phyloP scores from a whole-genome alignment of 345 rosid species.

The Acer campestre region DNA sequence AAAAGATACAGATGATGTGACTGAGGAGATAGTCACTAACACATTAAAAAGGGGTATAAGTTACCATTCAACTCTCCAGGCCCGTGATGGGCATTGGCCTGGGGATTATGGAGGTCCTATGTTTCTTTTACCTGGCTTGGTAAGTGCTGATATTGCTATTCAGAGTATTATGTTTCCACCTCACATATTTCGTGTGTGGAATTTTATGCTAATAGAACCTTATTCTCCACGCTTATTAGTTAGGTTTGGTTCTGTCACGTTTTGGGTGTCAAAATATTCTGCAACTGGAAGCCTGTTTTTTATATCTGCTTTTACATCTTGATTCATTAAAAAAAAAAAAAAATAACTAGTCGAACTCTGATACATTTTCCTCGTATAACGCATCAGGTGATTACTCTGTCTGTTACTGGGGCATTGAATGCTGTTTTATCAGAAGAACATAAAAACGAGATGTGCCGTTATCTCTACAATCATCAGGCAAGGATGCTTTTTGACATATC shows the following conservation, averaged over 20 bases:
- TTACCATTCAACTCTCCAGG: constrained; percentile 78
- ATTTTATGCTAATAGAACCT: neutral
- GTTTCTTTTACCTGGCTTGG: constrained; percentile 97
- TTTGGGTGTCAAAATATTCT: neutral
- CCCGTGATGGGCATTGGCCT: constrained; percentile 95
- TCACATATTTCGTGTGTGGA: neutral
- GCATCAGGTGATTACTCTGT: constrained; percentile 74
- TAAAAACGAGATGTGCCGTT: constrained; percentile 77
- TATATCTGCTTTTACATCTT: constrained; percentile 4
- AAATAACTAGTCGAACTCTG: neutral
- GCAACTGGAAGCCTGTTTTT: constrained; percentile 4
- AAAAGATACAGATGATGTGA: constrained; percentile 57
- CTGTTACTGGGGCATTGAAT: constrained; percentile 82
- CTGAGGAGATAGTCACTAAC: constrained; percentile 57
- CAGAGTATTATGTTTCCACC: neutral
- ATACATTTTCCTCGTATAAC: constrained; percentile 18
- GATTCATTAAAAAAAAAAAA: neutral
- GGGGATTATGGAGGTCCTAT: constrained; percentile 99
- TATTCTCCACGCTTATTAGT: neutral
- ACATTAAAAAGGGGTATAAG: constrained; percentile 70
- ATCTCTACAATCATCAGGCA: constrained; percentile 93
- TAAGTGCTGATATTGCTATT: constrained; percentile 30
- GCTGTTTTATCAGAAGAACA: constrained; percentile 78
- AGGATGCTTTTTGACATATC: constrained; percentile 14
- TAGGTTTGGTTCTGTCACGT: neutral